Conservation (phyloP, 2,329 filamentous ascomycete species). For the Aureobasidium sp. region DNA sequence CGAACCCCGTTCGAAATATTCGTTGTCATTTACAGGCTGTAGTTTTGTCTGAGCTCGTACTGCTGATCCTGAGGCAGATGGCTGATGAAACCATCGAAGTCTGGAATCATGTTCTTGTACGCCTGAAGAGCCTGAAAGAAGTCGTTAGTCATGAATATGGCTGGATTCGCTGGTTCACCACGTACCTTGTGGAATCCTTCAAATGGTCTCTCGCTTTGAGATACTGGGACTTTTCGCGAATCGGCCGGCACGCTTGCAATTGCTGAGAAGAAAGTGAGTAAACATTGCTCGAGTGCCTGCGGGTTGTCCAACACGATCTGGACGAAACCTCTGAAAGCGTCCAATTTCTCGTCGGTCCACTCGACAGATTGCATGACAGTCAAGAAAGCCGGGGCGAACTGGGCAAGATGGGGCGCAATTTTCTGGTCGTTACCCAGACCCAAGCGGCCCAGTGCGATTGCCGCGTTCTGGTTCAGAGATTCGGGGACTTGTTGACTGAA, state of each 20-base stretch:
- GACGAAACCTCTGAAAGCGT: constrained; percentile 85
- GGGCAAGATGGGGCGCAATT: constrained; percentile 68
- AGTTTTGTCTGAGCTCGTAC: constrained; percentile 35
- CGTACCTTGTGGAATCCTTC: constrained; percentile 69
- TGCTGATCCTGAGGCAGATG: constrained; percentile 37
- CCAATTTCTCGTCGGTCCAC: constrained; percentile 87
- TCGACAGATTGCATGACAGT: constrained; percentile 74
- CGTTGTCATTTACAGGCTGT: constrained; percentile 28
- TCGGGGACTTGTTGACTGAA: constrained; percentile 76
- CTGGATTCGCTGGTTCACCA: constrained; percentile 27
- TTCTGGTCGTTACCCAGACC: constrained; percentile 70
- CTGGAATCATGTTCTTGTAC: constrained; percentile 47
- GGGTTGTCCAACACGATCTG: constrained; percentile 79
- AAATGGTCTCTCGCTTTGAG: constrained; percentile 52
- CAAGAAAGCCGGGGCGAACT: constrained; percentile 77
- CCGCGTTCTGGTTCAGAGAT: constrained; percentile 86
- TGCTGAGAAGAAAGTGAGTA: constrained; percentile 72
- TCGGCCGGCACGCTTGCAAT: constrained; percentile 61
- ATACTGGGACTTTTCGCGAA: constrained; percentile 42
- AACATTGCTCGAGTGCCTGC: constrained; percentile 78
- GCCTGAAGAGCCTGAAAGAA: constrained; percentile 33
- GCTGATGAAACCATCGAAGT: constrained; percentile 44
- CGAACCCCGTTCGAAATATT: not conserved
- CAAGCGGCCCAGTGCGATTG: constrained; percentile 81
- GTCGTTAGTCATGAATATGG: not conserved